Evolutionary conservation across 306 rosid species (phyloP), one percentile per base, ranked within the genome.

Genomic region (Vigna angularis): DNA sequence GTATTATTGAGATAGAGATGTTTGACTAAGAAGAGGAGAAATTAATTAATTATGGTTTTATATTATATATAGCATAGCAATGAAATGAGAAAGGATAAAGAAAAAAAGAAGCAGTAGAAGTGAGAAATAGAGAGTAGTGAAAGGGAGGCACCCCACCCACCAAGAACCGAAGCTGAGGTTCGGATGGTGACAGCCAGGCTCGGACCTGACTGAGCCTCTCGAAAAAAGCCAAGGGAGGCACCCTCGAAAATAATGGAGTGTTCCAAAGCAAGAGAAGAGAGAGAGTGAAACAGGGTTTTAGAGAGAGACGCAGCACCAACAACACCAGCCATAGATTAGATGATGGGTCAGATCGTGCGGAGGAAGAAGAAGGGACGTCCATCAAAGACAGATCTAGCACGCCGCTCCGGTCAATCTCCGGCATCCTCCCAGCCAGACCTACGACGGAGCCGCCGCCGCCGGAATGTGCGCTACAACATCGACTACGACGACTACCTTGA

Each of bases 291-390:
- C 58, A 74, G 76, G 84, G 77, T 68, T 78, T 75, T 55, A 78
- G 74, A 64, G 73, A 76, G 65, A 65, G 73, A 65, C 24, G 26
- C n/a, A 12, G 16, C 32, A 49, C 15, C 16, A 4, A 28, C 50
- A 48, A 28, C 40, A 57, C 64, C 7, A 45, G 42, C 18, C 18
- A 28, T 53, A 53, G 13, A 15, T 7, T 3, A 58, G n/a, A 28
- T 28, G 87, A 96, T 96, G 99, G 97, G 92, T 85, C 98, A 96
- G 98, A 96, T 96, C 98, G 99, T 88, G 88, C 85, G 88, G 89
- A 86, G 96, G 97, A 96, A 87, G 99, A 96, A 96, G 98, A 96
- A 90, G 30, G 99, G 99, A 0, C 85, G 99, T 9, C 98, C 99
- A 3, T 96, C 99, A 7, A 96, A 96, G 89, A 93, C 97, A 75